These are phyloP conservation scores for Diutina scorzettiae DNA, from an alignment of 1,139 yeast genomes.

Conservation along the genomic window DNA sequence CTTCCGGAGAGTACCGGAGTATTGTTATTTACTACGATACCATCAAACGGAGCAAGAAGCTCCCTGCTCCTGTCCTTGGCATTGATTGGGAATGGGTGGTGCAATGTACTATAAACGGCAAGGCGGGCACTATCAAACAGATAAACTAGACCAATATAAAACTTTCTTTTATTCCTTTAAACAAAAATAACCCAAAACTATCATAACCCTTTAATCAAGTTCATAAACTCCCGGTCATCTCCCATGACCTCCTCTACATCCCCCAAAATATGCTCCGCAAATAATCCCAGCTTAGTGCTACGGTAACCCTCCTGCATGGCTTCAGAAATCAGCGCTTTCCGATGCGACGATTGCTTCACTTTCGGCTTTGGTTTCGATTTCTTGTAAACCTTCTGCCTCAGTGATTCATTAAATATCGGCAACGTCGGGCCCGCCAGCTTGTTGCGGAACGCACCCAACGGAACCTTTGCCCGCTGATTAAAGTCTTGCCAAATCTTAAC, in stretches of 20 bases:
- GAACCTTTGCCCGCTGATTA: conserved; percentile 45
- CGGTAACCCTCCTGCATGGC: conserved; percentile 68
- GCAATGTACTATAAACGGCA: conserved; percentile 20
- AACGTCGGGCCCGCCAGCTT: conserved; percentile 32
- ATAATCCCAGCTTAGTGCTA: conserved; percentile 62
- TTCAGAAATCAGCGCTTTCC: conserved; percentile 57
- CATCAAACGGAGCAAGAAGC: conserved; percentile 5
- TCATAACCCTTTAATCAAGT: conserved; percentile 30
- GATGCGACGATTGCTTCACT: conserved; percentile 19
- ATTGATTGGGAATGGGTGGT: conserved; percentile 69
- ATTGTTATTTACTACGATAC: no score
- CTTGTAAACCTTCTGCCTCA: conserved; percentile 9
- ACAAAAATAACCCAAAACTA: not conserved
- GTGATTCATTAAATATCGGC: conserved; percentile 10
- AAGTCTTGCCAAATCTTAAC: conserved; percentile 42
- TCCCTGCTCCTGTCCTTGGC: conserved; percentile 13
- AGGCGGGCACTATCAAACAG: not conserved
- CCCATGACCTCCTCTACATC: conserved; percentile 56
- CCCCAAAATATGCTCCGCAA: conserved; percentile 58
- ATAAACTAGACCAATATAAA: not conserved
- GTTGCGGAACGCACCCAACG: conserved; percentile 82
- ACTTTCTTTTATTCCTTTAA: not conserved
- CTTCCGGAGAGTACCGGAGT: no score
- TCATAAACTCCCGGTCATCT: conserved; percentile 35
- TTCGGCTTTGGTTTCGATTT: not conserved